Conservation (phyloP, 176 grass and related monocot species). For the Cenchrus fungigraminus region DNA sequence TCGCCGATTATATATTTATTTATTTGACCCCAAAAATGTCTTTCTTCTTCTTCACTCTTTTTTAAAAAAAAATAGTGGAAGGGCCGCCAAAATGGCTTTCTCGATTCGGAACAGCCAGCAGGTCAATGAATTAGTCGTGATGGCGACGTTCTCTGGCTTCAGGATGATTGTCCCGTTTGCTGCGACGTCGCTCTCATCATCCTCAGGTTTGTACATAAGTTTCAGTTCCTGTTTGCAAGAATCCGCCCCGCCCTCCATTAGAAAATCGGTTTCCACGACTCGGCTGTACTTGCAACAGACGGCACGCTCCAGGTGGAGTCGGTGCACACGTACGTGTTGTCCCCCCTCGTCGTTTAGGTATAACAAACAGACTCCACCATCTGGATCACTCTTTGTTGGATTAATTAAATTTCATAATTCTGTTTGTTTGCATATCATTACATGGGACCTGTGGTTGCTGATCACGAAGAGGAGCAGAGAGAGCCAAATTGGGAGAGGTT, state of each 20-base stretch:
- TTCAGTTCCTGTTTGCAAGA: background rate
- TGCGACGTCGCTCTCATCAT: slow-evolving; percentile 26
- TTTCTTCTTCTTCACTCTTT: too few species aligned
- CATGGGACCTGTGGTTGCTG: background rate
- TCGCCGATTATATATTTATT: too few species aligned
- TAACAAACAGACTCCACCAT: slow-evolving; percentile 13
- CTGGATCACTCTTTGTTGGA: background rate
- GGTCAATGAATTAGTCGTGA: background rate
- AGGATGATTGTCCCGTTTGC: slow-evolving; percentile 1
- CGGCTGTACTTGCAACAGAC: slow-evolving; percentile 31
- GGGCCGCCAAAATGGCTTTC: background rate
- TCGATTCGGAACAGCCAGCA: slow-evolving; percentile 17
- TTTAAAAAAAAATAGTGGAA: too few species aligned
- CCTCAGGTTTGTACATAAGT: background rate
- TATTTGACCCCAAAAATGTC: background rate
- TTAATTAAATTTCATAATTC: background rate
- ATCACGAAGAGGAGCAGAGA: background rate
- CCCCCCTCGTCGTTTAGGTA: slow-evolving; percentile 36
- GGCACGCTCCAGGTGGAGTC: slow-evolving; percentile 39
- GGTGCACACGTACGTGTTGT: slow-evolving; percentile 36
- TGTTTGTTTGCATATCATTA: background rate
- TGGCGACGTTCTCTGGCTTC: background rate
- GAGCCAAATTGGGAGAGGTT: background rate
- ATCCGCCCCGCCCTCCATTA: background rate
- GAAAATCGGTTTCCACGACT: slow-evolving; percentile 1